Evolutionary conservation across 805 yeast species (phyloP), one percentile per base, ranked within the genome.

Genomic region (Ogataea zsoltii): DNA sequence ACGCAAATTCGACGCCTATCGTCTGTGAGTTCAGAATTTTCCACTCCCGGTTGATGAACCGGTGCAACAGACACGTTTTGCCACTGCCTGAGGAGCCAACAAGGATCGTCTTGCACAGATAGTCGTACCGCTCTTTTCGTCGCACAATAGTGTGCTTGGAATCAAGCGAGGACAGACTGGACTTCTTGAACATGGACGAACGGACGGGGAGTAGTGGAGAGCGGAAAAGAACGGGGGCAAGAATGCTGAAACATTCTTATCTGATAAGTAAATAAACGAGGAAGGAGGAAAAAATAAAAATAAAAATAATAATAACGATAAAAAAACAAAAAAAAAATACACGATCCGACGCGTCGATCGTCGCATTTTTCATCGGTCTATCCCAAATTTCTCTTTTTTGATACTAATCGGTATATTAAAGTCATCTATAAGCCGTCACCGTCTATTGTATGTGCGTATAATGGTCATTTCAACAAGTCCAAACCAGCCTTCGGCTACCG

Each of bases 1-100:
- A 68, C 18, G 66, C 60, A 50, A 69, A 68, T 49, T 68, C 72
- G 6, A 68, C 72, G 1, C 74, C 74, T n/a, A 69, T 67, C 0
- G 74, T 69, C 46, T 68, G 72, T 7, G 68, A 61, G 3, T 59
- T 48, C 15, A 61, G 44, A 7, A 53, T 41, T 14, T 48, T 54
- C 60, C 63, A 58, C 16, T 65, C 66, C 4, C 57, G 56, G 17
- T 62, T 55, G 7, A 66, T 48, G 35, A 65, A 69, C 13, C 66
- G 55, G 38, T 64, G 71, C 34, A 75, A 53, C n/a, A 75, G 57
- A 21, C 75, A 70, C 34, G 51, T 35, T 37, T 50, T 50, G 25
- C 54, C 54, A 28, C 51, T 39, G 7, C 54, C 54, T 17, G 51
- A 50, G 12, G 49, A 23, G 4, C 54, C 54, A 16, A 47, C 34